Evolutionary conservation across 2,329 filamentous ascomycete species (phyloP), one percentile per base, ranked within the genome.

Genomic region (Aureobasidium melanogenum): DNA sequence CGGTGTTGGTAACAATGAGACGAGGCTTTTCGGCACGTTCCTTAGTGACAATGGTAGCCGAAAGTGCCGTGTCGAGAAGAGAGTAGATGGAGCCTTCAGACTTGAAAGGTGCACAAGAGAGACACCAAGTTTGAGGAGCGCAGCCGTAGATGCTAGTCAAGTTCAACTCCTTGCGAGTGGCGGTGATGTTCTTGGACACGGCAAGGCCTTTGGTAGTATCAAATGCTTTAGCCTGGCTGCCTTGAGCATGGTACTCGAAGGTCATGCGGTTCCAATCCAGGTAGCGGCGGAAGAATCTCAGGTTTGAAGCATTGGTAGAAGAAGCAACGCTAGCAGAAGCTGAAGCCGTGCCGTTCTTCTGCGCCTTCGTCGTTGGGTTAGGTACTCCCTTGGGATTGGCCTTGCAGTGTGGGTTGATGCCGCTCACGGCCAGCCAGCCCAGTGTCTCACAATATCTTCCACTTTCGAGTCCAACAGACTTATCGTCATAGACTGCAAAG

Each of bases 401-500:
- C 55, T 74, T 76, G 28, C 76, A 77, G 5, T 74, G 75, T 0
- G 73, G 74, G 57, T 80, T 70, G 65, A 88, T 80, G 17, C 85
- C 85, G 54, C 79, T 80, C 73, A 88, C 80, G n/a, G 84, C 81
- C 24, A 87, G 69, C 82, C 84, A 88, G 26, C 85, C 85, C 0
- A 88, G 75, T 1, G 85, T 88, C 73, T 88, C 85, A 68, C 85
- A 88, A 71, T 87, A 88, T 57, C 83, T 65, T 65, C 75, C 84
- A 2, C 84, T 83, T 66, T 86, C 84, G 9, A 88, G 75, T 0
- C 79, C 84, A 5, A 84, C 84, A 6, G 82, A 80, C 66, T 79
- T 80, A 61, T 82, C 78, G 67, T 88, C 85, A 64, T 83, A 86
- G 2, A 86, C 81, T 19, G 78, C 78, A 69, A 87, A 86, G 68